Base-by-base conservation (phyloP, 139 green algal genomes). In the Protoeuglena noctilucae region DNA sequence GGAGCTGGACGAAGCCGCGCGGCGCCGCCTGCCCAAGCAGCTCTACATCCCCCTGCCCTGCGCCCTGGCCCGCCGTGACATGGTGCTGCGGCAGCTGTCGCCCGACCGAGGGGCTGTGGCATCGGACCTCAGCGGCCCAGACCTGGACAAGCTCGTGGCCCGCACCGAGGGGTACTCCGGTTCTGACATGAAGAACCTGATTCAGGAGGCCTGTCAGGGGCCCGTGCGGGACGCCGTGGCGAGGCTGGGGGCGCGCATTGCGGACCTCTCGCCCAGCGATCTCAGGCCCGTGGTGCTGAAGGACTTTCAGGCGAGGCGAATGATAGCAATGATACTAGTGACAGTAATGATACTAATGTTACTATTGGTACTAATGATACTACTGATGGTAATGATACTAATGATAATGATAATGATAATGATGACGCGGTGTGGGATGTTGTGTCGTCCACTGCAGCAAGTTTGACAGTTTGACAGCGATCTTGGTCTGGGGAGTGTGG, bases 31-130 rank as follows among this genome's bases (percentile, higher is more conserved):
- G 82, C 80, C 88, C 41, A 99, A 99, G 71, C 88, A 95, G 74
- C 82, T 99, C 19, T 98, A 98, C 75, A 93, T 97, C 54, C 84
- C 91, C 9, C 75, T 99, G 51, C 92, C 92, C 0, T 88, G 82
- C 60, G 70, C 34, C 5, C 68, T 64, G 28, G 85, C 79, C n/a
- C 69, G 82, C 3, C n/a, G 19, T 18, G 39, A 71, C 28, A 81
- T 88, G 74, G 40, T 88, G 39, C 24, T 58, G 34, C 39, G 69
- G 4, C 57, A 69, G 50, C 61, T 80, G 31, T 64, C 65, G 19
- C 54, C 59, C 2, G 51, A 31, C 16, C 45, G 31, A 22, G 61
- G 56, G 40, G n/a, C n/a, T n/a, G 64, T 82, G n/a, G 40, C 40
- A 21, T 26, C 62, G 12, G 22, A 34, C 2, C 69, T 94, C 46